Percentiles rank a stretch among this genome's conserved stretches.
phyloP scores from a whole-genome alignment of 1,284 basidiomycete species.

The Abortiporus biennis region DNA sequence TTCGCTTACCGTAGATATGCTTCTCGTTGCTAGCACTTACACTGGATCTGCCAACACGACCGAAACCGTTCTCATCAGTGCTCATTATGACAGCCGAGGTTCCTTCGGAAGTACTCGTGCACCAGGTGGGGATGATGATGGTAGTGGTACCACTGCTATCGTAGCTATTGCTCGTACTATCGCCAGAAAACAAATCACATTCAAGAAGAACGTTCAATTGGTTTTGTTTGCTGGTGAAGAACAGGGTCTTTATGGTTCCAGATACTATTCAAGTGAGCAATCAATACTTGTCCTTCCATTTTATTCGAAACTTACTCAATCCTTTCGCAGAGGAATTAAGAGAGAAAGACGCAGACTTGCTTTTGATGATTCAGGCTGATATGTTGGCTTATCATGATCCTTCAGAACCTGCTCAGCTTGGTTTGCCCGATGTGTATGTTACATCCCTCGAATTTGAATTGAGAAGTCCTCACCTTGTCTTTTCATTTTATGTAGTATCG shows the following conservation, averaged over 20 bases:
- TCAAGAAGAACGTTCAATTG: constrained; percentile 64
- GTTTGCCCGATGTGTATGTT: constrained; percentile 57
- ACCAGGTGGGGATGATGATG: constrained; percentile 77
- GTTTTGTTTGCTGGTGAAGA: constrained; percentile 70
- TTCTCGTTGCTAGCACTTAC: constrained; percentile 45
- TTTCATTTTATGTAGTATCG: constrained; percentile 54
- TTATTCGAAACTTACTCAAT: not conserved
- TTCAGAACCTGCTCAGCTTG: constrained; percentile 75
- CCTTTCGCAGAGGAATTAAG: constrained; percentile 49
- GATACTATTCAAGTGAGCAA: constrained; percentile 57
- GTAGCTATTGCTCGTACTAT: constrained; percentile 76
- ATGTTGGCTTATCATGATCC: constrained; percentile 79
- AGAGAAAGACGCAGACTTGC: constrained; percentile 55
- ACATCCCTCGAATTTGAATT: not conserved
- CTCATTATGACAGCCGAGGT: constrained; percentile 84
- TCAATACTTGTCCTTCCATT: not conserved
- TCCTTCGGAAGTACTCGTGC: constrained; percentile 74
- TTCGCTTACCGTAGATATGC: not conserved
- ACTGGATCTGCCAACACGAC: constrained; percentile 41
- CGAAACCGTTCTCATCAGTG: constrained; percentile 66
- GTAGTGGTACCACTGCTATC: constrained; percentile 69
- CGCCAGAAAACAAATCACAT: constrained; percentile 50
- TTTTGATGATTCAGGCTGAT: constrained; percentile 83
- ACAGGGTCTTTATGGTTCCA: constrained; percentile 63
- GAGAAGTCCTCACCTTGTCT: not conserved